Base-by-base conservation (phyloP, 108 stramenopile genomes). In the Tribonema minus region DNA sequence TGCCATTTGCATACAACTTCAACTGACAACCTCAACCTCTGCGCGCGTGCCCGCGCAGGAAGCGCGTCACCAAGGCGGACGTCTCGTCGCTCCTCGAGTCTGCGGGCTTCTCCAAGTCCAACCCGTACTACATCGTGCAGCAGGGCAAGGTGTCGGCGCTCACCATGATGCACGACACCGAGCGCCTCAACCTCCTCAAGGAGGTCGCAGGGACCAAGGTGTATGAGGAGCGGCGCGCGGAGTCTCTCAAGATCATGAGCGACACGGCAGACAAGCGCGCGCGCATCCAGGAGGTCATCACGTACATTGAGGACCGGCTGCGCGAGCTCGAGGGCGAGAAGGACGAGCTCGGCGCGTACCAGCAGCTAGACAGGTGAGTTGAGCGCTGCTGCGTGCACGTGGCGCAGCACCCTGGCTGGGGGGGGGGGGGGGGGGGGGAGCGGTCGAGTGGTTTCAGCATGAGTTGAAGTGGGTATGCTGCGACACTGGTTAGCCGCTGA, bases 71-170 rank as follows among this genome's bases (percentile, higher is more conserved):
- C 69, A 28, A 38, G 3, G 4, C 2, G 5, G 96, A 96, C 79
- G 93, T 99, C 34, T 90, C 87, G 81, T 86, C 84, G 59, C 82
- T 99, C 61, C 82, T 99, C 30, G 99, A 98, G 83, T 92, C 92
- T 6, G 99, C 99, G 26, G 99, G 99, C 5, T 99, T 99, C 82
- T 92, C 92, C 66, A 91, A 92, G 82, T 88, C 88, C 35, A 99
- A 99, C 87, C 99, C 99, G 1, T 99, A 99, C 89, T 99, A 96
- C 82, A 99, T 99, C 78, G 97, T 99, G 41, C 94, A 99, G 87
- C 96, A 97, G 87, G 98, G 98, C 20, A 98, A 98, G 74, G 96
- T 99, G 67, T 91, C 94, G 71, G 90, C 90, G 3, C 79, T 99
- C 34, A 95, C 94, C 71, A 88, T 92, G 80, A 98, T 98, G 99